Percentiles rank a stretch among this genome's conserved stretches.
phyloP scores from a whole-genome alignment of 208 protist species.

The Trypanosoma brucei region DNA sequence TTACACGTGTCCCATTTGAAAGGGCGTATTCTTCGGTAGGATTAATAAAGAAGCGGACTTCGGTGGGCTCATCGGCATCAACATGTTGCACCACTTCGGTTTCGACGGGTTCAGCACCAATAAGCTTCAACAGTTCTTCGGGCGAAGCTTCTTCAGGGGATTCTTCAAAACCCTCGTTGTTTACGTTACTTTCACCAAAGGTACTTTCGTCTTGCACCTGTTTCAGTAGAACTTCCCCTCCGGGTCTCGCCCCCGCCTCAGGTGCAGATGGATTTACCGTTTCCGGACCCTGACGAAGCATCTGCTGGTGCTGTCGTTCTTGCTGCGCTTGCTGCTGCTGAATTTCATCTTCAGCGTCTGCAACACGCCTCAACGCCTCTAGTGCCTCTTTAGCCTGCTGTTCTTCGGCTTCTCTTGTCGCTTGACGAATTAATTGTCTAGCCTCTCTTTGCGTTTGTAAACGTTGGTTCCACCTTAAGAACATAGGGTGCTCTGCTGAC shows the following conservation, averaged over 20 bases:
- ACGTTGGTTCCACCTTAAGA: slow-evolving; percentile 62
- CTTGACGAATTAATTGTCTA: slow-evolving; percentile 46
- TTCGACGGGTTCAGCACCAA: slow-evolving; percentile 36
- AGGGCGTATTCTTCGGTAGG: slow-evolving; percentile 77
- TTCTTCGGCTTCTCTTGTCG: slow-evolving; percentile 49
- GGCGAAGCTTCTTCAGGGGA: slow-evolving; percentile 23
- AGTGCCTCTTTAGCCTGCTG: slow-evolving; percentile 49
- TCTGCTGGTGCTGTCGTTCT: slow-evolving; percentile 24
- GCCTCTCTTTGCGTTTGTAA: slow-evolving; percentile 52
- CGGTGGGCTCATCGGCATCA: slow-evolving; percentile 13
- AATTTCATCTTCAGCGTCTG: slow-evolving; percentile 39
- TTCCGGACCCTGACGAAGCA: not conserved
- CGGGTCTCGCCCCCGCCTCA: not conserved
- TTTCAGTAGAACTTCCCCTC: slow-evolving; percentile 48
- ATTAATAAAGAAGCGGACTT: slow-evolving; percentile 38
- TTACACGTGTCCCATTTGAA: slow-evolving; percentile 53
- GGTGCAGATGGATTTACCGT: not conserved
- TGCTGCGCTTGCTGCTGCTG: slow-evolving; percentile 21
- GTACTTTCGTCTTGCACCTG: slow-evolving; percentile 53
- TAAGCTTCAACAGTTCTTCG: slow-evolving; percentile 58
- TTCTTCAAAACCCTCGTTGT: slow-evolving; percentile 8
- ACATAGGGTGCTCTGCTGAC: slow-evolving; percentile 64
- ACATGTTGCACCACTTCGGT: slow-evolving; percentile 5
- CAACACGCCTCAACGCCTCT: slow-evolving; percentile 38
- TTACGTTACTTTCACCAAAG: slow-evolving; percentile 27